Evolutionary conservation across 805 yeast genomes (phyloP).

Genomic region (Kodamaea neixiangensis): DNA sequence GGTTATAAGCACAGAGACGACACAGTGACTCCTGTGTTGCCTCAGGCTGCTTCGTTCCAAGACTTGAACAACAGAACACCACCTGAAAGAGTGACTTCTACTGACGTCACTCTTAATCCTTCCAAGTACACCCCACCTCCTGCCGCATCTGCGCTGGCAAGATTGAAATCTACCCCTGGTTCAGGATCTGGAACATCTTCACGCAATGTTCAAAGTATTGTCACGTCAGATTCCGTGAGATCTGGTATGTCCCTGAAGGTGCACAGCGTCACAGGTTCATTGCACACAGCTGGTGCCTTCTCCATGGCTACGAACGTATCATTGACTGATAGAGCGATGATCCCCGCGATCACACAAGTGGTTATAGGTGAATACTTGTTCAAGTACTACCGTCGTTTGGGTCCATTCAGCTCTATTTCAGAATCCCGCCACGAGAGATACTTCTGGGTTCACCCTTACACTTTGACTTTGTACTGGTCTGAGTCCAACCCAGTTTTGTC

Average conservation of each 20-base stretch:
- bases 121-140: conserved; percentile 25
- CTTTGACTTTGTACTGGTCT: conserved; percentile 89
- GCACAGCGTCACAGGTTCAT: conserved; percentile 32
- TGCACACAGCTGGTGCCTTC: conserved; percentile 34
- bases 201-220: conserved; percentile 9
- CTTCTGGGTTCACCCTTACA: conserved; percentile 97
- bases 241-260: conserved; percentile 32
- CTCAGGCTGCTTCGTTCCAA: conserved; percentile 19
- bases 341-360: conserved; percentile 86
- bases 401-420: conserved; percentile 71
- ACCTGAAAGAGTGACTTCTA: conserved; percentile 16
- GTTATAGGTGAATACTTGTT: conserved; percentile 88
- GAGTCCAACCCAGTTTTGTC: conserved; percentile 72
- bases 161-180: conserved; percentile 13
- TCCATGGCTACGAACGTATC: conserved; percentile 65
- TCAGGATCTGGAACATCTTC: conserved; percentile 9
- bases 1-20: conserved; percentile 42
- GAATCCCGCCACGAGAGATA: conserved; percentile 86
- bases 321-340: conserved; percentile 67
- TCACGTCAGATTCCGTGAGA: conserved; percentile 20
- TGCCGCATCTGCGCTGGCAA: conserved; percentile 10
- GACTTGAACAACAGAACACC: conserved; percentile 14
- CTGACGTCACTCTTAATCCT: conserved; percentile 19
- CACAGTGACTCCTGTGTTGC: conserved; percentile 22
- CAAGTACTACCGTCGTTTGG: conserved; percentile 80